Evolutionary conservation across 768 basidiomycete genomes (phyloP).

Genomic region (Lentinula sp.): DNA sequence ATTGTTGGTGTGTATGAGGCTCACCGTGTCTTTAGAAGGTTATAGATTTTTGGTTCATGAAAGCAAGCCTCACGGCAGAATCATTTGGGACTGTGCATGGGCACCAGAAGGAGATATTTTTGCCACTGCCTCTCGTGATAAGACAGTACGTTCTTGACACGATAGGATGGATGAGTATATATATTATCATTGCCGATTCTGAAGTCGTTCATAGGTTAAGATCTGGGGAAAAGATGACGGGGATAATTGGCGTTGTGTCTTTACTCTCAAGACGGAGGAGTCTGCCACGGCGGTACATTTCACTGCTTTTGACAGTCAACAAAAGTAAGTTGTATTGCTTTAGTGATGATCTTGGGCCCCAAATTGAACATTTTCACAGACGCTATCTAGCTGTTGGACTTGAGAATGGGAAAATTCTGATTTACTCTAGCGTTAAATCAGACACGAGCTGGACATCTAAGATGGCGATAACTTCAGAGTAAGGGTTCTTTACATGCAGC

Average conservation of each 20-base stretch:
- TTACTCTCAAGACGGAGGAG: constrained; percentile 64
- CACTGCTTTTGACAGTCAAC: constrained; percentile 27
- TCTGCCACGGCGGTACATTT: constrained; percentile 83
- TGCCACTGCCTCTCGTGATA: constrained; percentile 92
- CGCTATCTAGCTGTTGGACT: constrained; percentile 75
- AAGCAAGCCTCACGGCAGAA: constrained; percentile 77
- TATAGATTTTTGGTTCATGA: constrained; percentile 61
- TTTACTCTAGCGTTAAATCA: constrained; percentile 40
- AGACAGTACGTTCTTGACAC: constrained; percentile 54
- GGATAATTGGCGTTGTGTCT: constrained; percentile 47
- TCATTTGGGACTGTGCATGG: constrained; percentile 97
- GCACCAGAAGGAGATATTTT: constrained; percentile 70
- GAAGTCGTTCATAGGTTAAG: constrained; percentile 53
- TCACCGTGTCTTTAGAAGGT: constrained; percentile 23
- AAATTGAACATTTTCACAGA: constrained; percentile 17
- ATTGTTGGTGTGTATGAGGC: background rate
- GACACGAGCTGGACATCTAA: constrained; percentile 40
- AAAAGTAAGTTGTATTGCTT: constrained; percentile 29
- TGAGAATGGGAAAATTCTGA: constrained; percentile 70
- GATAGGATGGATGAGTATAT: too few species aligned
- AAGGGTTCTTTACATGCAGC: constrained; percentile 12
- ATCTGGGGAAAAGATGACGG: constrained; percentile 56
- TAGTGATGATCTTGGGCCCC: background rate
- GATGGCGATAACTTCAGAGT: constrained; percentile 47
- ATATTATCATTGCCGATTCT: background rate